These are phyloP conservation scores for Stagonosporopsis tanaceti DNA, from an alignment of 2,329 filamentous ascomycete species.

Conservation along the genomic window DNA sequence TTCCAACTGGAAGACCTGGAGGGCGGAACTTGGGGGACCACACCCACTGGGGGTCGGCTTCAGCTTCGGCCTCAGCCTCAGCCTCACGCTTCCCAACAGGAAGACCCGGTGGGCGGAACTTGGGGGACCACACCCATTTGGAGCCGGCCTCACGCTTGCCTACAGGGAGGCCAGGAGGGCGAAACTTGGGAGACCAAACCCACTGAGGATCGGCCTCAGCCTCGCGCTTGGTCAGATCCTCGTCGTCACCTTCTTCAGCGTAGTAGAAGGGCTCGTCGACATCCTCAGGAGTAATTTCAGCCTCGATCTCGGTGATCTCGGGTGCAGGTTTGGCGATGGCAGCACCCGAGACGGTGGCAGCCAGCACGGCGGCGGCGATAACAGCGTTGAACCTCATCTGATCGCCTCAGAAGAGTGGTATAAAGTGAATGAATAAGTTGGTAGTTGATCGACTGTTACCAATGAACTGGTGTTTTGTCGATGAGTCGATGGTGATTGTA, in stretches of 20 bases:
- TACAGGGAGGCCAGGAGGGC: conserved; percentile 25
- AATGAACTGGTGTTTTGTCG: conserved; percentile 18
- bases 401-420: conserved; percentile 26
- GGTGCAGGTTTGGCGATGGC: conserved; percentile 27
- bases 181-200: conserved; percentile 8
- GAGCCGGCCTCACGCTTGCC: conserved; percentile 26
- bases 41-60: conserved; percentile 1
- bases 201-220: conserved; percentile 25
- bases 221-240: conserved; percentile 21
- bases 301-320: neutral
- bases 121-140: conserved; percentile 1
- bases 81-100: conserved; percentile 38
- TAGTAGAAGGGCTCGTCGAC: neutral
- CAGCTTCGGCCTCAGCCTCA: too few relatives aligned
- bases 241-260: conserved; percentile 17
- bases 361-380: conserved; percentile 52
- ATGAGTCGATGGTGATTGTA: conserved; percentile 22
- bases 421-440: conserved; percentile 21
- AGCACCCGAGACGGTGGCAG: conserved; percentile 51
- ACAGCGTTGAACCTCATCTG: conserved; percentile 60
- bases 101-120: conserved; percentile 10
- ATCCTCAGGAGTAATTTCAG: conserved; percentile 9
- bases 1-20: conserved; percentile 30
- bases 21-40: conserved; percentile 13
- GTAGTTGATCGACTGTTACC: conserved; percentile 16